Evolutionary conservation across 2,329 filamentous ascomycete species (phyloP).

Genomic region (Botrytis cinerea): DNA sequence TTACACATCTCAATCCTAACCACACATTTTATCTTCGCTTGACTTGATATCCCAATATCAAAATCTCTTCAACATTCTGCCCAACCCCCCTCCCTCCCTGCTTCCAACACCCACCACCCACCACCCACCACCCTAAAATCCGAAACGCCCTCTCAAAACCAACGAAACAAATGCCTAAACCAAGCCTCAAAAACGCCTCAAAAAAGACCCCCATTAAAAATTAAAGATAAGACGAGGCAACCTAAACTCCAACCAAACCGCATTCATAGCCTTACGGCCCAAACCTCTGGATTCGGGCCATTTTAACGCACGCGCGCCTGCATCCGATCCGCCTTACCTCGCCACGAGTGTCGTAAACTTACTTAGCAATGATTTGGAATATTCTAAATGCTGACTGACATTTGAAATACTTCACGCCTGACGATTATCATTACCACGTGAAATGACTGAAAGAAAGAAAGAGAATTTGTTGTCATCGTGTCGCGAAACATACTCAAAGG

Average conservation of each 20-base stretch:
- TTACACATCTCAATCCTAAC: background rate
- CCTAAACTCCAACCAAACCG: background rate
- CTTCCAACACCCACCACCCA: no score
- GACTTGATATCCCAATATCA: background rate
- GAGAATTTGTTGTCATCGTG: background rate
- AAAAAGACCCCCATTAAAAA: no score
- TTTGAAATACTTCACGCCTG: background rate
- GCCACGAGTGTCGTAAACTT: background rate
- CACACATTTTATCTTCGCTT: background rate
- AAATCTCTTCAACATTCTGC: background rate
- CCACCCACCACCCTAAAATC: background rate
- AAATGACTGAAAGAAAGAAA: background rate
- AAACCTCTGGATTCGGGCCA: background rate
- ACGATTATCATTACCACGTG: no score
- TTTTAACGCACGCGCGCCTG: background rate
- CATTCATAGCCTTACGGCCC: slow-evolving; percentile 6
- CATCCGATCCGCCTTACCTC: background rate
- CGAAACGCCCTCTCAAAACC: background rate
- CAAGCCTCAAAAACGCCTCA: background rate
- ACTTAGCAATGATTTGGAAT: background rate
- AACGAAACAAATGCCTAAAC: background rate
- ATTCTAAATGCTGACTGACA: background rate
- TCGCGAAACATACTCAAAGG: background rate
- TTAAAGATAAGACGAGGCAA: background rate
- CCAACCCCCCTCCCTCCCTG: background rate